Conservation (phyloP, 257 asterid genomes). For the Perilla frutescens region DNA sequence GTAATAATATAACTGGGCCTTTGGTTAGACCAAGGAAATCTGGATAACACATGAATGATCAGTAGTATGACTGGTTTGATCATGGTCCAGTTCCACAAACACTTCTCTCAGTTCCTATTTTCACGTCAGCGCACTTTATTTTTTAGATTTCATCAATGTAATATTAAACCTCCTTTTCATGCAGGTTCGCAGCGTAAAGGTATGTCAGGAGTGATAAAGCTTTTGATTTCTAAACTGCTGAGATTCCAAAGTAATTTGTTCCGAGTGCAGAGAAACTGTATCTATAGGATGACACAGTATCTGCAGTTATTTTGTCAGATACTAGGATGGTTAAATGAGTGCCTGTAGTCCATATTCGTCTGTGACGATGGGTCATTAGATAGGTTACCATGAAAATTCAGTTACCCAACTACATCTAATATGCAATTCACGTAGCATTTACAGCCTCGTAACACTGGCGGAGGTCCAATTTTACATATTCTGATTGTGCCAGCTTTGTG, state of each 20-base stretch:
- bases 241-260: slow-evolving; percentile 33
- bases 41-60: not conserved
- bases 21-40: too few species aligned
- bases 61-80: slow-evolving; percentile 11
- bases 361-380: slow-evolving; percentile 16
- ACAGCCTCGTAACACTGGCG: slow-evolving; percentile 18
- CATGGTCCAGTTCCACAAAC: not conserved
- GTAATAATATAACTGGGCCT: too few species aligned
- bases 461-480: slow-evolving; percentile 19
- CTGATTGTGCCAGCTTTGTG: slow-evolving; percentile 21
- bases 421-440: slow-evolving; percentile 20
- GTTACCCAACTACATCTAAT: slow-evolving; percentile 5
- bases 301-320: slow-evolving; percentile 14
- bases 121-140: slow-evolving; percentile 13
- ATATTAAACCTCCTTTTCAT: slow-evolving; percentile 36
- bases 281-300: slow-evolving; percentile 19
- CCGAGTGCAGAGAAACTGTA: slow-evolving; percentile 11
- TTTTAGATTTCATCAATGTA: slow-evolving; percentile 23
- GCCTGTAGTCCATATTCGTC: slow-evolving; percentile 3
- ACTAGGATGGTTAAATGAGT: slow-evolving; percentile 26
- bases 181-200: slow-evolving; percentile 98
- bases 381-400: slow-evolving; percentile 15
- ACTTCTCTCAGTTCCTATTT: slow-evolving; percentile 18
- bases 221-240: slow-evolving; percentile 46
- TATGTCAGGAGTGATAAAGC: slow-evolving; percentile 54